phyloP scores from a whole-genome alignment of 2,329 filamentous ascomycete species.

The Colletotrichum nymphaeae region DNA sequence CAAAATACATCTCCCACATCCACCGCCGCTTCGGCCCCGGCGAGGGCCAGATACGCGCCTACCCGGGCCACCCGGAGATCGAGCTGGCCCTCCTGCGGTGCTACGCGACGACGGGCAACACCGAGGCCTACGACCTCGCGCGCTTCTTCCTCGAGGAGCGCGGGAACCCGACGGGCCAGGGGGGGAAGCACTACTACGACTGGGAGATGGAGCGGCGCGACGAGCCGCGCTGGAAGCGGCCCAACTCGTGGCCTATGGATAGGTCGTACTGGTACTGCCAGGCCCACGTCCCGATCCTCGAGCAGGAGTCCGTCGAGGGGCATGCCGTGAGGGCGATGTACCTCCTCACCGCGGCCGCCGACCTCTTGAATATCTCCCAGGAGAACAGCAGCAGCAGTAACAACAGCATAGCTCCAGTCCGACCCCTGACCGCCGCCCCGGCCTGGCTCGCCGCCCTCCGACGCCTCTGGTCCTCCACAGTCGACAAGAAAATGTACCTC shows the following conservation, averaged over 20 bases:
- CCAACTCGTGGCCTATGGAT: constrained; percentile 58
- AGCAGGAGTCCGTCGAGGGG: constrained; percentile 67
- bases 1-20: constrained; percentile 66
- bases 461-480: constrained; percentile 70
- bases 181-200: constrained; percentile 65
- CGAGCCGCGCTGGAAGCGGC: constrained; percentile 53
- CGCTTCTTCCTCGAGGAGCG: constrained; percentile 69
- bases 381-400: constrained; percentile 27
- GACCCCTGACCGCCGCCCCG: constrained; percentile 38
- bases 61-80: constrained; percentile 69
- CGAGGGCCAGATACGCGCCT: constrained; percentile 63
- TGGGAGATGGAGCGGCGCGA: constrained; percentile 53
- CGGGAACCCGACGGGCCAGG: constrained; percentile 58
- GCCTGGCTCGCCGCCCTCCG: constrained; percentile 53
- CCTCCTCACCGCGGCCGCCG: constrained; percentile 67
- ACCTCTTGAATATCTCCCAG: constrained; percentile 57
- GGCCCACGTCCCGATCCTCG: constrained; percentile 64
- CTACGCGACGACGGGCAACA: constrained; percentile 44
- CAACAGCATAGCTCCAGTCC: background rate
- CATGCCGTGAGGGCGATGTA: constrained; percentile 72
- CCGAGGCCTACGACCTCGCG: constrained; percentile 57
- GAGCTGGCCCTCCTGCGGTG: constrained; percentile 59
- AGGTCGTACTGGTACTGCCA: constrained; percentile 63
- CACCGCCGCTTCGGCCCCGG: constrained; percentile 62
- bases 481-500: constrained; percentile 70